phyloP scores from a whole-genome alignment of 1,139 yeast species.

The Yamadazyma oceani region DNA sequence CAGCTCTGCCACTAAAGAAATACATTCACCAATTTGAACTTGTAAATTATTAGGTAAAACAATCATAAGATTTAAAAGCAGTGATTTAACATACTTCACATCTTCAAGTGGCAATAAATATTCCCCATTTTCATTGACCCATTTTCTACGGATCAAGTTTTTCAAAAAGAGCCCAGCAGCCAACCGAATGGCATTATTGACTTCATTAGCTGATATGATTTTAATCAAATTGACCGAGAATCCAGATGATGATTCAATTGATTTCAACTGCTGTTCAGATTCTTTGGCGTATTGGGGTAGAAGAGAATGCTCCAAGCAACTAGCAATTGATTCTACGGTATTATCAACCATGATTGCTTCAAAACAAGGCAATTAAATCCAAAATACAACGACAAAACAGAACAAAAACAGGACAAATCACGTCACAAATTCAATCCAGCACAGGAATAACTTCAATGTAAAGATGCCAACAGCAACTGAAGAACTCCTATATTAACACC shows the following conservation, averaged over 20 bases:
- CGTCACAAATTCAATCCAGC: too few species aligned
- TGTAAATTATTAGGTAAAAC: conserved; percentile 73
- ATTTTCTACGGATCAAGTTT: conserved; percentile 76
- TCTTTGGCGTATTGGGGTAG: conserved; percentile 54
- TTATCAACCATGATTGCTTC: conserved; percentile 37
- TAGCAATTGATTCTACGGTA: conserved; percentile 43
- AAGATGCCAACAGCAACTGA: too few species aligned
- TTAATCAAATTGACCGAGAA: conserved; percentile 76
- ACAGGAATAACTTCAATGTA: too few species aligned
- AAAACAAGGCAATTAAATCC: too few species aligned
- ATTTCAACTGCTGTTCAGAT: conserved; percentile 59
- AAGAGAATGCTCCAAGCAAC: conserved; percentile 50
- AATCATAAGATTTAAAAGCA: conserved; percentile 83
- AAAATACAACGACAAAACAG: too few species aligned
- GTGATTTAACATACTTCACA: conserved; percentile 65
- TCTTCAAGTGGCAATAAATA: conserved; percentile 64
- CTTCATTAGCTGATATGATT: conserved; percentile 65
- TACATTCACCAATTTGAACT: conserved; percentile 90
- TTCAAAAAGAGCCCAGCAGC: conserved; percentile 93
- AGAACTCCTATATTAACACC: too few species aligned
- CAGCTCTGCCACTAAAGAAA: conserved; percentile 88
- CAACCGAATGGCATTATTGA: conserved; percentile 60
- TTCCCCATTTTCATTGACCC: conserved; percentile 89
- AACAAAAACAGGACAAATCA: too few species aligned
- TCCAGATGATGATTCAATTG: conserved; percentile 65